Percentiles rank a stretch among this genome's conserved stretches.
phyloP scores from a whole-genome alignment of 352 stramenopile species.

The Phytophthora idaei region DNA sequence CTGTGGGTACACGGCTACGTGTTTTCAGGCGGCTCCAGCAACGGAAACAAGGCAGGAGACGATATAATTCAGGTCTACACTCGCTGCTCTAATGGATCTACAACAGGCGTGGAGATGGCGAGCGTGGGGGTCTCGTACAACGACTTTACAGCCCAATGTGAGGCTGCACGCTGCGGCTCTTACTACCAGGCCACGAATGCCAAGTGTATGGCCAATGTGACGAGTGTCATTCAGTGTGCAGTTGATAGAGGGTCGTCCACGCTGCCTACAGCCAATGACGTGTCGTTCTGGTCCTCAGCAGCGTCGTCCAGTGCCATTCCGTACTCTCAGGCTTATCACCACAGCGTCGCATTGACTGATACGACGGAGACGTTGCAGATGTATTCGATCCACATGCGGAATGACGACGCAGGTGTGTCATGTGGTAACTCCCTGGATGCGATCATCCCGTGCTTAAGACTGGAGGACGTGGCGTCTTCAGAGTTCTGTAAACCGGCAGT shows the following conservation, averaged over 20 bases:
- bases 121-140: conserved; percentile 35
- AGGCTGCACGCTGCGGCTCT: conserved; percentile 33
- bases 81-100: conserved; percentile 20
- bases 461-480: conserved; percentile 18
- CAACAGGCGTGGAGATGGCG: conserved; percentile 35
- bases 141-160: conserved; percentile 33
- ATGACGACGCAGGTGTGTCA: conserved; percentile 20
- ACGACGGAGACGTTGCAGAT: conserved; percentile 19
- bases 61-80: conserved; percentile 49
- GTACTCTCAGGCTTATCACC: conserved; percentile 46
- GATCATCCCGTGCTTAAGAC: conserved; percentile 49
- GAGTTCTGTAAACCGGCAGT: conserved; percentile 49
- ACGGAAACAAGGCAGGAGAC: conserved; percentile 14
- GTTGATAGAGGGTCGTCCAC: conserved; percentile 20
- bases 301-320: conserved; percentile 33
- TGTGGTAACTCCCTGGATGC: conserved; percentile 42
- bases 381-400: conserved; percentile 52
- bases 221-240: conserved; percentile 37
- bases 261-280: conserved; percentile 13
- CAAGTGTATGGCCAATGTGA: conserved; percentile 34
- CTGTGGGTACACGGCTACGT: conserved; percentile 60
- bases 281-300: conserved; percentile 52
- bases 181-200: conserved; percentile 43
- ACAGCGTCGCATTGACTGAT: conserved; percentile 31
- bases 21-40: conserved; percentile 35